phyloP scores from a whole-genome alignment of 352 stramenopile species.

The Pythium scleroteichum region DNA sequence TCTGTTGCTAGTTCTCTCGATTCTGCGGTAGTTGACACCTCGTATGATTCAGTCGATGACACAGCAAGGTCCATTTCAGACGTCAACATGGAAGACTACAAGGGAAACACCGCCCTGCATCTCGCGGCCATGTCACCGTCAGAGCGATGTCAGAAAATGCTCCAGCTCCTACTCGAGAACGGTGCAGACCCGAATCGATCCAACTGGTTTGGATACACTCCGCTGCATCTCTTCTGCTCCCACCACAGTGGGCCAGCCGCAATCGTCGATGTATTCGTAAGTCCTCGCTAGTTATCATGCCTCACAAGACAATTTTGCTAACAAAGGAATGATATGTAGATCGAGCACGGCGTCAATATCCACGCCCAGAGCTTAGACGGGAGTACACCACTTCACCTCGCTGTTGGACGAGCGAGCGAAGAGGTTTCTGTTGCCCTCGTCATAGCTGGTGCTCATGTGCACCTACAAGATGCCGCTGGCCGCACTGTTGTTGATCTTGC shows the following conservation, averaged over 20 bases:
- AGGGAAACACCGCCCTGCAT: conserved; percentile 83
- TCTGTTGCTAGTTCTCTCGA: not conserved
- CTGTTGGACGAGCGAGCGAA: conserved; percentile 75
- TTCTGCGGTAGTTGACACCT: not conserved
- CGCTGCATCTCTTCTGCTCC: conserved; percentile 83
- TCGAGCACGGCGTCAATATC: conserved; percentile 79
- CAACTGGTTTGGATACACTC: conserved; percentile 89
- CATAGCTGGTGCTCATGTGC: conserved; percentile 70
- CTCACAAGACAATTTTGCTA: too few relatives aligned
- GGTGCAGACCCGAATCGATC: conserved; percentile 68
- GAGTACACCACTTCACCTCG: conserved; percentile 80
- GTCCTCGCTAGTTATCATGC: conserved; percentile 20
- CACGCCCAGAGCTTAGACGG: conserved; percentile 81
- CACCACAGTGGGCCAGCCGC: conserved; percentile 72
- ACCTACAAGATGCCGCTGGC: conserved; percentile 78
- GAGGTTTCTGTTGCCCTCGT: conserved; percentile 72
- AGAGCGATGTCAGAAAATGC: conserved; percentile 79
- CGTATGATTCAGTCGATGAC: not conserved
- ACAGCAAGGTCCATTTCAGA: conserved; percentile 36
- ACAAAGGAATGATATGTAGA: conserved; percentile 36
- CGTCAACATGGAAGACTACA: conserved; percentile 82
- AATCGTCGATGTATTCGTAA: conserved; percentile 81
- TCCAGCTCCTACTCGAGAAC: conserved; percentile 81
- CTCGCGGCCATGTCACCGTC: conserved; percentile 82
- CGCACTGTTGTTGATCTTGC: conserved; percentile 83